A percentile compares a stretch with the other conserved stretches of the same genome.
These are phyloP conservation scores for Dictyostelium citrinum DNA, from an alignment of 78 protist species.

Conservation along the genomic window DNA sequence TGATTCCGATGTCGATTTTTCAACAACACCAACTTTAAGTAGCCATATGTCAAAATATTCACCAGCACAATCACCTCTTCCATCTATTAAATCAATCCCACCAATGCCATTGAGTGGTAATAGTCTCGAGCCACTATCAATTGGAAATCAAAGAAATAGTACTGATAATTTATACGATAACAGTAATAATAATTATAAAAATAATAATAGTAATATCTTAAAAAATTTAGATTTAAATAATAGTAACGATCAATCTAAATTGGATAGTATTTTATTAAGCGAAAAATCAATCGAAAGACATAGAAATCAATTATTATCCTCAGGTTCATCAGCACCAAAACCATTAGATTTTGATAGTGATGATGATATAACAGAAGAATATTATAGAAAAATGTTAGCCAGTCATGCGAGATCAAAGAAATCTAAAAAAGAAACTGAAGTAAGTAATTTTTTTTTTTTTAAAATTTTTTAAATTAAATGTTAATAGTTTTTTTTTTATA, in stretches of 20 bases:
- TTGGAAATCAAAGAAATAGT: background rate
- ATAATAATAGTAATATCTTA: background rate
- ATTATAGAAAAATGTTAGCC: slow-evolving; percentile 34
- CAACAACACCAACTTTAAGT: background rate
- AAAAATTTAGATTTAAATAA: slow-evolving; percentile 3
- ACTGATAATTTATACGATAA: background rate
- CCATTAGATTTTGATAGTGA: slow-evolving; percentile 22
- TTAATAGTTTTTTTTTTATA: background rate
- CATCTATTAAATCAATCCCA: background rate
- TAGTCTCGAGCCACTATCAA: background rate
- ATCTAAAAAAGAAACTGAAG: slow-evolving; percentile 14
- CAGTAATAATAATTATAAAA: background rate
- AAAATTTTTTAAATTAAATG: background rate
- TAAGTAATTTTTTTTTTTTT: background rate
- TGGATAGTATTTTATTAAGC: background rate
- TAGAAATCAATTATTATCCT: background rate
- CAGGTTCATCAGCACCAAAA: background rate
- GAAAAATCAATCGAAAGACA: background rate
- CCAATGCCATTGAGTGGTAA: background rate
- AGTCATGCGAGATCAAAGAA: slow-evolving; percentile 7
- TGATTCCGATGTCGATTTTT: slow-evolving; percentile 20
- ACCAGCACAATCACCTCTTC: background rate
- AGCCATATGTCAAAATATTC: background rate
- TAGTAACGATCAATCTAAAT: slow-evolving; percentile 1
- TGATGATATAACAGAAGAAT: slow-evolving; percentile 12